Percentiles rank a stretch among this genome's conserved stretches.
Evolutionary conservation across 2,329 filamentous ascomycete genomes (phyloP).

Genomic region (Xylaria sp.): DNA sequence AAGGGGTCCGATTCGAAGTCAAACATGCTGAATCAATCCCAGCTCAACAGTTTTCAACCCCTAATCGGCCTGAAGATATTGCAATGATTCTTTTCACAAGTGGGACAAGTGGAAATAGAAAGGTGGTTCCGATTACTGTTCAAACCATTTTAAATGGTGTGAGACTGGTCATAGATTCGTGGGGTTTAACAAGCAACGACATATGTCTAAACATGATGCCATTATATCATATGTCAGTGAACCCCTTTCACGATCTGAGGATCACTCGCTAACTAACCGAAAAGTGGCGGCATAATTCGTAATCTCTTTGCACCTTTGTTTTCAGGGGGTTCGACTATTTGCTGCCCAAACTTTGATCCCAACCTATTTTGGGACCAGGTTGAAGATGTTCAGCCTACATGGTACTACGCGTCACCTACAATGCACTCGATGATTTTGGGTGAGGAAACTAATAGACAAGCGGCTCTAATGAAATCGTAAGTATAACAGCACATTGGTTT

Average conservation of each 20-base stretch:
- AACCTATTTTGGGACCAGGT: constrained; percentile 67
- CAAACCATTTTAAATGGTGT: constrained; percentile 64
- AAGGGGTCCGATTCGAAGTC: constrained; percentile 51
- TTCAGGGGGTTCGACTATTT: constrained; percentile 64
- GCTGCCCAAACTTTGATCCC: constrained; percentile 65
- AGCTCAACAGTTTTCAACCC: constrained; percentile 30
- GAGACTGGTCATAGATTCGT: constrained; percentile 64
- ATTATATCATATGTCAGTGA: constrained; percentile 64
- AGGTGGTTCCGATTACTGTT: constrained; percentile 64
- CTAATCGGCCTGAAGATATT: constrained; percentile 60
- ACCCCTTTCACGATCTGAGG: neutral
- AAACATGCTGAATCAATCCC: neutral
- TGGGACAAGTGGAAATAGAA: constrained; percentile 68
- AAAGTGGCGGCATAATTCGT: constrained; percentile 62
- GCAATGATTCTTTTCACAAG: constrained; percentile 67
- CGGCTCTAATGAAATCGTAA: constrained; percentile 54
- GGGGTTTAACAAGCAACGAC: constrained; percentile 60
- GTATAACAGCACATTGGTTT: neutral
- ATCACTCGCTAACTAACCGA: constrained; percentile 24
- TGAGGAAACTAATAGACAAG: constrained; percentile 55
- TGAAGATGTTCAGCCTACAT: constrained; percentile 60
- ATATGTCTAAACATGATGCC: constrained; percentile 70
- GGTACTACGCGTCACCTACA: constrained; percentile 69
- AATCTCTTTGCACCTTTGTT: constrained; percentile 67
- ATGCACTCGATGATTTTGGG: constrained; percentile 67